Evolutionary conservation across 176 grass and related monocot species (phyloP), one percentile per base, ranked within the genome.

Genomic region (Oryza punctata): DNA sequence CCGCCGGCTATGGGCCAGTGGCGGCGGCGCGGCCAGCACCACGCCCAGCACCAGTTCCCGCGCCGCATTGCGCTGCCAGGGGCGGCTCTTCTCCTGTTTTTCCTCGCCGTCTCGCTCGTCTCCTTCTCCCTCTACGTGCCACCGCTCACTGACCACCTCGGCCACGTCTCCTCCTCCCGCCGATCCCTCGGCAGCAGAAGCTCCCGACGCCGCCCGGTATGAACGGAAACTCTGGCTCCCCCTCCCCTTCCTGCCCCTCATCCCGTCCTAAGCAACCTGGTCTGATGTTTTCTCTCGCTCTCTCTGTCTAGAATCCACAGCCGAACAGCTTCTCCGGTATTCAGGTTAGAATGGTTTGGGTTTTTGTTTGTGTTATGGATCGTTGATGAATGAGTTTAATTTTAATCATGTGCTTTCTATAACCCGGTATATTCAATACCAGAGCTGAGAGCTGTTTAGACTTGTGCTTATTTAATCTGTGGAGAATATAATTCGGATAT

Each of bases 101-200:
- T 91, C 82, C 69, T 90, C 64, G 38, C 87, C 38, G 70, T 89
- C 24, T 66, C 72, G 43, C 75, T 97, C 37, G 78, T 88, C 47
- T 66, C 82, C 75, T 54, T 91, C 49, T 89, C 91, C 70, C 72
- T 91, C 81, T 84, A 88, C 47, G 66, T 89, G 29, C 94, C 91
- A 49, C 94, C 87, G n/a, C 87, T 94, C 41, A 76, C 35, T 0
- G 94, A 84, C 74, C 87, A 85, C 67, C 73, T 84, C 2, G 68
- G 18, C 28, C 30, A 86, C 54, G 21, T 63, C 35, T 27, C 81
- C 52, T 73, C 81, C 24, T 46, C 79, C 78, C 88, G 76, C 30
- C 63, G 70, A 69, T 83, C 82, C 84, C 86, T 86, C 54, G 81
- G 72, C 23, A 50, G 13, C 60, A 28, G 18, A 45, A 28, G 70